Evolutionary conservation across 2,329 filamentous ascomycete species (phyloP), one percentile per base, ranked within the genome.

Genomic region (Rutstroemia sp.): DNA sequence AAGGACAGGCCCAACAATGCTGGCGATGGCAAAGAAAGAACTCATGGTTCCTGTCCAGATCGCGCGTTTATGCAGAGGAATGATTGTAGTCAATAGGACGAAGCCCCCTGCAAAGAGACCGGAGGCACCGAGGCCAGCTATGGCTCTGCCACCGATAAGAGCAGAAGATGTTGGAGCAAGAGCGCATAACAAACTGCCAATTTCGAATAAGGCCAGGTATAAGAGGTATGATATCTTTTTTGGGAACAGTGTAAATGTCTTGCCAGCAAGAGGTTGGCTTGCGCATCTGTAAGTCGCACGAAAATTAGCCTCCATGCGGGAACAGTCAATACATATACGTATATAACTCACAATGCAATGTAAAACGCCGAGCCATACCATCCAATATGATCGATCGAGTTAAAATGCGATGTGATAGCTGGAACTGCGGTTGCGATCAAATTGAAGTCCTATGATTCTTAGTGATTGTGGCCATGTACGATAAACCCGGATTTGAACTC

Each of bases 31-130:
- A 57, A 39, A 65, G 9, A 48, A 57, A 54, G 54, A 60, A 60
- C 61, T 63, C 54, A 70, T 57, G 16, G 65, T 23, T 34, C 48
- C 46, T 12, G 19, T 47, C 6, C 38, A 57, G 14, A 30, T 30
- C 14, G 54, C 34, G 16, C 39, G 25, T 23, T 52, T 47, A 27
- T 23, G 48, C 30, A 57, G 17, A n/a, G 54, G 54, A 27, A 52
- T 78, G 58, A 77, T 63, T 57, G 79, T 75, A 58, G 74, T 72
- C 46, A 80, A 77, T 58, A 73, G 75, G 12, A 78, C 72, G 54
- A 77, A 77, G 10, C 77, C 75, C 63, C 79, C 67, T 8, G 73
- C 74, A 47, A 73, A 64, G 63, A 79, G 73, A 3, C 77, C 77
- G 0, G 75, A 74, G 16, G 73, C 75, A 0, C 76, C 78, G 0